Conservation (phyloP, 192 early-diverging fungal genomes). For the Backusella circina region DNA sequence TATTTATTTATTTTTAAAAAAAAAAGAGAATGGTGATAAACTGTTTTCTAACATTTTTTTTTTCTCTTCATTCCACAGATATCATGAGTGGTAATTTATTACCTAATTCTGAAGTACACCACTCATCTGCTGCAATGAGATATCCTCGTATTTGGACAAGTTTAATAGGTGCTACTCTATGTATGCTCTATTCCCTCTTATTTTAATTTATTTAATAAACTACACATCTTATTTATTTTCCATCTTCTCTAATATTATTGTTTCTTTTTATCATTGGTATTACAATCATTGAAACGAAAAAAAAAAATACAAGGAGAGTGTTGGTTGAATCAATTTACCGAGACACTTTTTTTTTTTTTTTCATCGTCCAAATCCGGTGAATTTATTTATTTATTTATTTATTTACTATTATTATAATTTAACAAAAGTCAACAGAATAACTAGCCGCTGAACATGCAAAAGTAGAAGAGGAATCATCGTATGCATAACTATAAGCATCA, state of each 20-base stretch:
- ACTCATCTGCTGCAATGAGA: background rate
- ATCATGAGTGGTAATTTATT: constrained; percentile 13
- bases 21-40: too few species aligned
- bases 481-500: constrained; percentile 30
- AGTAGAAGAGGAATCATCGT: constrained; percentile 33
- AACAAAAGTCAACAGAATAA: constrained; percentile 19
- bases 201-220: background rate
- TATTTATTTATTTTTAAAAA: too few species aligned
- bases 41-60: background rate
- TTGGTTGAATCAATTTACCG: background rate
- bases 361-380: background rate
- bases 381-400: background rate
- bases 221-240: background rate
- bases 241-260: background rate
- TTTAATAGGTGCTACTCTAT: background rate
- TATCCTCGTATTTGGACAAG: background rate
- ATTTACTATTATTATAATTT: background rate
- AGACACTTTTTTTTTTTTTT: background rate
- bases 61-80: background rate
- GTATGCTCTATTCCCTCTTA: background rate
- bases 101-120: constrained; percentile 1
- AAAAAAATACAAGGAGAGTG: background rate
- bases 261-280: background rate
- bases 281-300: background rate
- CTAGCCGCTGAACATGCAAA: background rate